Evolutionary conservation across 129 eudicot genomes (phyloP).

Genomic region (Chrysanthemum seticuspe): DNA sequence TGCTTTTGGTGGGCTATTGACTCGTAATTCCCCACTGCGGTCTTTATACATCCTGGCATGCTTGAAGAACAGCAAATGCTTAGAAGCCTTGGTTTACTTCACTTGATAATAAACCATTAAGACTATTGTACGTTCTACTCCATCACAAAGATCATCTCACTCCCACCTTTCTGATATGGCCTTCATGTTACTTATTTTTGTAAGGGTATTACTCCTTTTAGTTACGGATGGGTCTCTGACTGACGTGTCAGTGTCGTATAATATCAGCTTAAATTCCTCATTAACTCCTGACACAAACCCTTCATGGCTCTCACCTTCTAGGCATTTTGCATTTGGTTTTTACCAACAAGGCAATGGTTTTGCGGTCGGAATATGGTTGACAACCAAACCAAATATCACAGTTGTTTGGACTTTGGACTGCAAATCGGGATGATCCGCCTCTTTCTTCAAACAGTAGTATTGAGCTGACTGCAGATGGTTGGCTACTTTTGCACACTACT

Average conservation of each 20-base stretch:
- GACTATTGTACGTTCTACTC: background rate
- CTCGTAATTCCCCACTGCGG: background rate
- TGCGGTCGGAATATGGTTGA: conserved; percentile 40
- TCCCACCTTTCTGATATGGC: conserved; percentile 23
- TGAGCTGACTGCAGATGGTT: conserved; percentile 20
- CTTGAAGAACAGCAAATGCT: too few species aligned
- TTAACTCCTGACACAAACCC: conserved; percentile 19
- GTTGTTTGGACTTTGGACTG: conserved; percentile 49
- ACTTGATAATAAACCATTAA: conserved; percentile 6
- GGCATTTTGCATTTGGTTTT: conserved; percentile 41
- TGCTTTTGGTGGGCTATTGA: background rate
- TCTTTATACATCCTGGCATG: too few species aligned
- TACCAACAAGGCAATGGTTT: conserved; percentile 30
- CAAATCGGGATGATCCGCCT: conserved; percentile 35
- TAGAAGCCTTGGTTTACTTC: background rate
- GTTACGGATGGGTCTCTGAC: conserved; percentile 21
- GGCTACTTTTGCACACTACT: conserved; percentile 10
- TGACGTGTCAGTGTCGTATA: background rate
- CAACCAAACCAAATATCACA: conserved; percentile 15
- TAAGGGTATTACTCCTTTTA: conserved; percentile 11
- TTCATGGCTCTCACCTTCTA: conserved; percentile 39
- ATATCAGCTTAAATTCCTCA: conserved; percentile 32
- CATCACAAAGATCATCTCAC: conserved; percentile 2
- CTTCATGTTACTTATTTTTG: conserved; percentile 14
- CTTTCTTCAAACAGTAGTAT: conserved; percentile 28